Base-by-base conservation (phyloP, 2,329 filamentous ascomycete species). In the Aspergillus persii region DNA sequence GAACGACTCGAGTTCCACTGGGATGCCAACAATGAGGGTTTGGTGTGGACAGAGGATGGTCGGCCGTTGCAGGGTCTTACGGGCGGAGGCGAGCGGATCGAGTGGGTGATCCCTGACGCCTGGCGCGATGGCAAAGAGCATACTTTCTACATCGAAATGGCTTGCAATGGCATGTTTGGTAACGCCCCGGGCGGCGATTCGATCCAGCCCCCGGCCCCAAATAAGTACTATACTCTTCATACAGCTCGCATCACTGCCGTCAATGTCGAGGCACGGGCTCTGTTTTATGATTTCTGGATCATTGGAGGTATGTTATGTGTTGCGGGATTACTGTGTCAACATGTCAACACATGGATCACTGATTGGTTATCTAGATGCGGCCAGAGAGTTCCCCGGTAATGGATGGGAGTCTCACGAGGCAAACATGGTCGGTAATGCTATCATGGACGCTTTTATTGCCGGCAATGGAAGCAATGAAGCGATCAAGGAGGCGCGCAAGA, bases 141-240 rank as follows among this genome's bases (percentile, higher is more conserved):
- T 74, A 86, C 84, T 18, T 90, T 99, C 69, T 99, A 97, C 75
- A 89, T 99, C 64, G 95, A 99, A 79, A 96, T 98, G 91, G 95
- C 95, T 23, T 98, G 95, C 79, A 99, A 99, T 75, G 88, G 89
- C 75, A 98, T 98, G 93, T 98, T 98, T 78, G 95, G 95, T 67
- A 96, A 96, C 74, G 89, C 92, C 0, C 84, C 89, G 0, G 89
- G 89, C 23, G 92, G 91, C 29, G 91, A 96, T 74, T 86, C 83
- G 33, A 98, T 97, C 66, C 91, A 96, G 73, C 92, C 95, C 12
- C 95, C 95, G 0, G 83, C 89, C 60, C 90, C 91, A n/a, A 86
- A 97, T 80, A 89, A 84, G 68, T 90, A 89, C 72, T 99, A 89
- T 74, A 83, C 83, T 58, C 83, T 99, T 56, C 78, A 80, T 62